These are phyloP conservation scores for Rhodotorula mucilaginosa DNA, from an alignment of 1,284 basidiomycete species.

Conservation along the genomic window DNA sequence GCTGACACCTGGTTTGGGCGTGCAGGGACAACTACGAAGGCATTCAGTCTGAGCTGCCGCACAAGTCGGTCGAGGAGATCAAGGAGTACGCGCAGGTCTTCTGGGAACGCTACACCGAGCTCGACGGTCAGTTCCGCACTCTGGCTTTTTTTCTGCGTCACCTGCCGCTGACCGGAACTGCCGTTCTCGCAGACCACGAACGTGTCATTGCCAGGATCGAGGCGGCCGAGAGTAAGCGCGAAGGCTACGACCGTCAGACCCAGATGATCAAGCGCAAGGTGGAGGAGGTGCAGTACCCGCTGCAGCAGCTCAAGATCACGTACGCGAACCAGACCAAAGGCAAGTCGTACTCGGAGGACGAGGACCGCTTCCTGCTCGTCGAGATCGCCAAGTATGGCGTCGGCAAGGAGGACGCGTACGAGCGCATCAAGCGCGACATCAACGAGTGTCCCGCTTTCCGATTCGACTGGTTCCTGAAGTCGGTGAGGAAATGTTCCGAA, in stretches of 20 bases:
- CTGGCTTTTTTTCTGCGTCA: conserved; percentile 41
- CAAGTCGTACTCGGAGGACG: conserved; percentile 93
- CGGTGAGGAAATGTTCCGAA: conserved; percentile 46
- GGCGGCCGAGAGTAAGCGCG: conserved; percentile 64
- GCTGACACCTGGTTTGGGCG: not conserved
- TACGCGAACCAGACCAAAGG: conserved; percentile 88
- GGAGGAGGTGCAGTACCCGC: conserved; percentile 73
- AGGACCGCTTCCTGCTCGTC: conserved; percentile 92
- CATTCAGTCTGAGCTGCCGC: conserved; percentile 72
- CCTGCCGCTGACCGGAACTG: not conserved
- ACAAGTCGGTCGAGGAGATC: conserved; percentile 76
- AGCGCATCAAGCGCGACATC: conserved; percentile 93
- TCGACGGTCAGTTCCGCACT: conserved; percentile 59
- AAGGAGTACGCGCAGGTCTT: conserved; percentile 80
- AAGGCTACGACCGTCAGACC: conserved; percentile 40
- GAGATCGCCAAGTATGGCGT: conserved; percentile 90
- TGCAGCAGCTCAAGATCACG: conserved; percentile 91
- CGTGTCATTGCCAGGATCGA: conserved; percentile 75
- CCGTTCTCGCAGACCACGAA: conserved; percentile 62
- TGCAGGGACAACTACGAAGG: conserved; percentile 68
- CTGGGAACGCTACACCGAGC: conserved; percentile 82
- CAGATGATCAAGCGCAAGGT: conserved; percentile 71
- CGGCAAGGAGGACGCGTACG: conserved; percentile 86
- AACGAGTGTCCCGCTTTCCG: conserved; percentile 91
- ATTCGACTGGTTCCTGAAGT: conserved; percentile 98